Conservation (phyloP, 805 yeast species). For the Isabelozyma heimii region DNA sequence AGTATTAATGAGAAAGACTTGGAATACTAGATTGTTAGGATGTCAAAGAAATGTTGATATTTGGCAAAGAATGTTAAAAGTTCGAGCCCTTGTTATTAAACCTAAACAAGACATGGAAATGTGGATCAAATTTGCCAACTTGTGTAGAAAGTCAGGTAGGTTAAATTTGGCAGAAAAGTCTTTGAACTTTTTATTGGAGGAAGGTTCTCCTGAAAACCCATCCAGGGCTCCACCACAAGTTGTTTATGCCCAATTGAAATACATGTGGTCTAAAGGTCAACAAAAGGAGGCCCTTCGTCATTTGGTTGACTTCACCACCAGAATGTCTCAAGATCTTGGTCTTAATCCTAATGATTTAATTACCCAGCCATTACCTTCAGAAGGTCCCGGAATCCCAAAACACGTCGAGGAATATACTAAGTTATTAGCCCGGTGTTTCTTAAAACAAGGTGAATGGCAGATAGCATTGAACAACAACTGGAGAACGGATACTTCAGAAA, state of each 20-base stretch:
- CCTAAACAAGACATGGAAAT: conserved; percentile 97
- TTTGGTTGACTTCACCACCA: conserved; percentile 83
- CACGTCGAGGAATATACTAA: conserved; percentile 82
- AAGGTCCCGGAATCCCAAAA: conserved; percentile 65
- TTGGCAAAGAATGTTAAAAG: conserved; percentile 96
- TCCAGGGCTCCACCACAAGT: conserved; percentile 94
- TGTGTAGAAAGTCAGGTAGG: conserved; percentile 92
- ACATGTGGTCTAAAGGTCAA: conserved; percentile 95
- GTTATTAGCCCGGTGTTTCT: conserved; percentile 86
- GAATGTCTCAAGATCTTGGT: conserved; percentile 86
- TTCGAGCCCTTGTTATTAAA: conserved; percentile 85
- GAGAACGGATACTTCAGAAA: conserved; percentile 74
- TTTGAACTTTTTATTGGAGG: conserved; percentile 73
- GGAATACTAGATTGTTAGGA: conserved; percentile 90
- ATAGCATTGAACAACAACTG: conserved; percentile 76
- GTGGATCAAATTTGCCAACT: conserved; percentile 97
- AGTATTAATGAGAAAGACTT: conserved; percentile 77
- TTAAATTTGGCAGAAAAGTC: conserved; percentile 91
- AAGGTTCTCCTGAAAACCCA: conserved; percentile 58
- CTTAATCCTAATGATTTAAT: conserved; percentile 84
- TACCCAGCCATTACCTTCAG: conserved; percentile 78
- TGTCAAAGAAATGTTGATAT: conserved; percentile 97
- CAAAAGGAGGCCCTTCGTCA: conserved; percentile 83
- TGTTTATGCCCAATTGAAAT: conserved; percentile 93
- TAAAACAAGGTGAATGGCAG: conserved; percentile 99